Evolutionary conservation across 768 basidiomycete genomes (phyloP).

Genomic region (Boletus edulis): DNA sequence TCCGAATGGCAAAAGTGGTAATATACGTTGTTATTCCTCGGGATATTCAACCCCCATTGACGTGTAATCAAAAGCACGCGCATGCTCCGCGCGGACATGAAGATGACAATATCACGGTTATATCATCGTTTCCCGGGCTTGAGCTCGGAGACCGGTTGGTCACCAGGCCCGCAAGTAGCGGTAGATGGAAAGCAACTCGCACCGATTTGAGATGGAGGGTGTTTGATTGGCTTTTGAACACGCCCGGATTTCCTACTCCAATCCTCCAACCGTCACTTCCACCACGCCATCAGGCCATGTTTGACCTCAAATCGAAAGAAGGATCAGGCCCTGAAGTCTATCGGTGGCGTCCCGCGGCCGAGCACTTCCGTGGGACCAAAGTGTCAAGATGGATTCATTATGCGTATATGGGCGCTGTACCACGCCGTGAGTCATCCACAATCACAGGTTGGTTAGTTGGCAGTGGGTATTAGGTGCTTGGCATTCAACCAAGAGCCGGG

Average conservation of each 20-base stretch:
- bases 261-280: not conserved
- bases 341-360: constrained; percentile 18
- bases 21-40: not conserved
- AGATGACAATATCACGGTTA: not conserved
- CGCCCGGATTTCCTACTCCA: not conserved
- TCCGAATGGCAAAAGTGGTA: not conserved
- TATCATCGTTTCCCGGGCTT: not conserved
- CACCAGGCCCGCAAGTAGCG: not conserved
- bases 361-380: constrained; percentile 1
- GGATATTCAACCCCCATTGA: not conserved
- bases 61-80: not conserved
- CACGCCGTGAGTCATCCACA: not conserved
- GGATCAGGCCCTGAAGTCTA: constrained; percentile 15
- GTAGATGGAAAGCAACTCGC: too few species aligned
- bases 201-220: not conserved
- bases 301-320: not conserved
- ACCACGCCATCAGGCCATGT: not conserved
- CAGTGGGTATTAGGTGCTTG: not conserved
- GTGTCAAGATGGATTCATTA: constrained; percentile 8
- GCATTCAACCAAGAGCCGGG: not conserved
- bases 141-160: not conserved
- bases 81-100: not conserved
- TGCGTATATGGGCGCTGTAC: not conserved
- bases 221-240: not conserved
- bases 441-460: not conserved